These are phyloP conservation scores for Aspergillus wentii DNA, from an alignment of 495 filamentous ascomycete genomes.

Conservation along the genomic window DNA sequence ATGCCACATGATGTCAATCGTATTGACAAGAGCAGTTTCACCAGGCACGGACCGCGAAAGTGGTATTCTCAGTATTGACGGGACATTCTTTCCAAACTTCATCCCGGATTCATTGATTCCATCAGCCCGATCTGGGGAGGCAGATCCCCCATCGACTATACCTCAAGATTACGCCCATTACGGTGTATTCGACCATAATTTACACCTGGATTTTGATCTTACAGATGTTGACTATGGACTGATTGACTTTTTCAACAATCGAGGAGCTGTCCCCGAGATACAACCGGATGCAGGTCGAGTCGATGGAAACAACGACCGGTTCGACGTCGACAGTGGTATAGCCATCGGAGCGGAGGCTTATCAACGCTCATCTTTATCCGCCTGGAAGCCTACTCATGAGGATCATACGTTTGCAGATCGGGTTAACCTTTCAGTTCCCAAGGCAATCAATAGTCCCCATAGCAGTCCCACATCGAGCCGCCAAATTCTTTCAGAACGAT, in stretches of 20 bases:
- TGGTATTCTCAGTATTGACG: slow-evolving; percentile 28
- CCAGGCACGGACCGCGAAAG: slow-evolving; percentile 26
- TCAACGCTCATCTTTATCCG: slow-evolving; percentile 46
- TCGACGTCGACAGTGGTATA: slow-evolving; percentile 21
- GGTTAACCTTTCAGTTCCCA: slow-evolving; percentile 46
- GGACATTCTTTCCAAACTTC: slow-evolving; percentile 30
- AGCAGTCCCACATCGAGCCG: slow-evolving; percentile 11
- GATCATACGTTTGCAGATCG: slow-evolving; percentile 51
- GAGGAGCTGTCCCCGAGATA: slow-evolving; percentile 25
- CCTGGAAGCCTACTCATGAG: slow-evolving; percentile 45
- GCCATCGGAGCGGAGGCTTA: slow-evolving; percentile 31
- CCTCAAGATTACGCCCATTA: slow-evolving; percentile 24
- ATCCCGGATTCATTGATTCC: slow-evolving; percentile 29
- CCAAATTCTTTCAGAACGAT: slow-evolving; percentile 21
- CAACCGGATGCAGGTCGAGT: slow-evolving; percentile 4
- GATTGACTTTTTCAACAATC: slow-evolving; percentile 51
- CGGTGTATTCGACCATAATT: slow-evolving; percentile 26
- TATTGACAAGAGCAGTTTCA: slow-evolving; percentile 13
- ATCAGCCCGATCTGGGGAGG: slow-evolving; percentile 22
- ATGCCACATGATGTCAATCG: too few relatives aligned
- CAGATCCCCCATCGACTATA: slow-evolving; percentile 14
- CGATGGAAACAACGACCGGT: slow-evolving; percentile 9
- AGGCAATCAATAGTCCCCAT: slow-evolving; percentile 28
- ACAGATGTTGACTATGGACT: slow-evolving; percentile 57
- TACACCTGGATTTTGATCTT: slow-evolving; percentile 52